Evolutionary conservation across 495 filamentous ascomycete genomes (phyloP), one percentile per base, ranked within the genome.

Genomic region (Podospora comata): DNA sequence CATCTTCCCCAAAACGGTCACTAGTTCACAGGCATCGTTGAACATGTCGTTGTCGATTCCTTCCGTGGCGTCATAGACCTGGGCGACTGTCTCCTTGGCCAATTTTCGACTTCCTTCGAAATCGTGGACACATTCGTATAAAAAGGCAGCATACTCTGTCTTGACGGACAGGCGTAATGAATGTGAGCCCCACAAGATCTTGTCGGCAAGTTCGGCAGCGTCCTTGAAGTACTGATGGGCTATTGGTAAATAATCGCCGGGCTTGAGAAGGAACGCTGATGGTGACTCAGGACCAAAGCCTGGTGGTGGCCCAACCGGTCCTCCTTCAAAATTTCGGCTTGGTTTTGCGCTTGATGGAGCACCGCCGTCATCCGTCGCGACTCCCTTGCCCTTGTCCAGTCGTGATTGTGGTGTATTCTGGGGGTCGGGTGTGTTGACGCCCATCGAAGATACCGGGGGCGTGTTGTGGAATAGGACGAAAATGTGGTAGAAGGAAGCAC

Each of bases 391-490:
- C 67, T 84, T 83, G 64, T 82, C 79, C 48, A 78, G 54, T 7
- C 77, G 76, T 26, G 71, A 69, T 20, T 74, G 70, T 63, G 72
- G 68, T 16, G 70, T 65, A 11, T 65, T 65, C 27, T 75, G 74
- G 13, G 61, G 55, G 44, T 80, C 77, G 16, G 78, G 77, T 0
- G 75, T 78, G 61, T 68, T 73, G 60, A 76, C 61, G 19, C 75
- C 77, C 71, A 81, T 76, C 26, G 73, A 61, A 2, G 81, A 82
- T 2, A 87, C 79, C 0, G 80, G 75, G 0, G 85, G 85, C 5
- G 82, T 79, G 78, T 97, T 97, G 80, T 97, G 92, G 75, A 97
- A 99, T 18, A 97, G 85, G 63, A 97, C 96, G 75, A 96, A 97
- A 67, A 99, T 92, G 80, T 99, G 95, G 72, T 95, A 94, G 73